Evolutionary conservation across 139 green algal species (phyloP), one percentile per base, ranked within the genome.

Genomic region (Monoraphidium neglectum): DNA sequence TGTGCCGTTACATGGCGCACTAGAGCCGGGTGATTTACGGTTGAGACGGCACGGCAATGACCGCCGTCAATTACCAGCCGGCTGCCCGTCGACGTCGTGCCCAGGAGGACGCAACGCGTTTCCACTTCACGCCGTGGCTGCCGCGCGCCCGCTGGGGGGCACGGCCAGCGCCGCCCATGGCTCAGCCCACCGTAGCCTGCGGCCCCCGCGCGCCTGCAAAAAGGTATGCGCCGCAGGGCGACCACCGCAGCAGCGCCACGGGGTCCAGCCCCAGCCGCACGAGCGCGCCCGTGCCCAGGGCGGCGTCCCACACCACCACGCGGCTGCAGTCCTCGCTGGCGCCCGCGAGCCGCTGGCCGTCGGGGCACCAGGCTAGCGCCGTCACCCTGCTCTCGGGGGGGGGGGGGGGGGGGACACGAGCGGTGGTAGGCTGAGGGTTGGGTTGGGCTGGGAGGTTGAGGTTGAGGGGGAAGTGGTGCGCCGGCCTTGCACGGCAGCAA

Each of bases 291-390:
- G 40, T 18, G 1, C 83, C 75, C 2, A 53, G 60, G 26, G 81
- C 68, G 32, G 86, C 87, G 46, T 91, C 87, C 82, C 82, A 89
- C 57, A 91, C 62, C 37, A 79, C 64, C 38, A 91, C 47, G 8
- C 87, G 79, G n/a, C 68, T 74, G 26, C 51, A 59, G 68, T 84
- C 72, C 24, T 68, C 46, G n/a, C 74, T 82, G 2, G 81, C 81
- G 3, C 77, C 84, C 23, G 87, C 87, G 46, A 91, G 82, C 66
- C 83, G 64, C 3, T 69, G 68, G 33, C 87, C 87, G 47, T 86
- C 74, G 1, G 87, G 87, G 63, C 67, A 81, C 84, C 84, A 91
- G 2, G 71, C 56, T 54, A 91, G 68, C 1, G 46, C 43, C 4
- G 57, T 71, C 21, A 88, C 77, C 68, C 85, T 90, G 73, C 2